phyloP scores from a whole-genome alignment of 805 yeast genomes.

The Starmerella vitae region DNA sequence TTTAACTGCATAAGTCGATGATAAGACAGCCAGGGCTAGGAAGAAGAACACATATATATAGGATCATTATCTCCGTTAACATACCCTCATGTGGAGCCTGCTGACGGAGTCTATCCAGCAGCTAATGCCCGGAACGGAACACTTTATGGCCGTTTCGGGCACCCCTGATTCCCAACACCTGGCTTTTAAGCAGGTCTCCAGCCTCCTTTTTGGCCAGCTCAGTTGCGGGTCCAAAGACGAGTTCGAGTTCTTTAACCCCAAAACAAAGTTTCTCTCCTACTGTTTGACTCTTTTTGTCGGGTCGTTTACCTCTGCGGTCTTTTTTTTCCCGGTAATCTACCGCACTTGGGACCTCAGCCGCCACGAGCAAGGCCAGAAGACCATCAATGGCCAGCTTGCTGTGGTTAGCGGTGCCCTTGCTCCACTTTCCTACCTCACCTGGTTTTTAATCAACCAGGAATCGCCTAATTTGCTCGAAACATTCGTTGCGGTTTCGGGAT shows the following conservation, averaged over 20 bases:
- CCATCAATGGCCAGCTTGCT: conserved; percentile 16
- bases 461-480: conserved; percentile 12
- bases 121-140: neutral
- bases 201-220: conserved; percentile 7
- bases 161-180: neutral
- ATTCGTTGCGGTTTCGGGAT: conserved; percentile 7
- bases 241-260: conserved; percentile 16
- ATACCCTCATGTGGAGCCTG: conserved; percentile 1
- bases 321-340: conserved; percentile 12
- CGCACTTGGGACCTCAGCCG: conserved; percentile 8
- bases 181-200: conserved; percentile 6
- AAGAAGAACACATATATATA: no score
- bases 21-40: no score
- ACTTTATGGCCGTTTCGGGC: neutral
- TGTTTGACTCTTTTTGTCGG: conserved; percentile 17
- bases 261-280: conserved; percentile 18
- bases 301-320: conserved; percentile 5
- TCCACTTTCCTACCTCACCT: conserved; percentile 11
- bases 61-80: no score
- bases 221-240: conserved; percentile 7
- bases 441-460: neutral
- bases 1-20: no score
- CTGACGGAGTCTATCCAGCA: neutral
- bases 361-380: conserved; percentile 13
- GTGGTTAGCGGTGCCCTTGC: conserved; percentile 11